phyloP scores from a whole-genome alignment of 768 basidiomycete species.

The Chalciporus sphaerocephalus region DNA sequence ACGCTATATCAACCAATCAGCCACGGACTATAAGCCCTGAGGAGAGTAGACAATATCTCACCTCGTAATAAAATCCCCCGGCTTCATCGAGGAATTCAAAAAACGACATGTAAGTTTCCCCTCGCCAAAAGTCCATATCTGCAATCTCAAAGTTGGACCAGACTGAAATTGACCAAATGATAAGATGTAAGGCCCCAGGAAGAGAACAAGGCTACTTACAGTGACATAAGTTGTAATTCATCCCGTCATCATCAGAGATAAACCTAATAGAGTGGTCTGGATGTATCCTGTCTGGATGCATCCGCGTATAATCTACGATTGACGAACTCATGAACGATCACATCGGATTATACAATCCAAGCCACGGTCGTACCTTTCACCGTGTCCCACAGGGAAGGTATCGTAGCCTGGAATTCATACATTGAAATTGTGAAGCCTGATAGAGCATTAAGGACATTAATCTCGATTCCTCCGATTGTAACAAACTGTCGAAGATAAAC shows the following conservation, averaged over 20 bases:
- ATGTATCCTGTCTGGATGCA: conserved; percentile 48
- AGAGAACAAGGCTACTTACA: conserved; percentile 36
- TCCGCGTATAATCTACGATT: conserved; percentile 22
- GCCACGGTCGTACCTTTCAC: conserved; percentile 46
- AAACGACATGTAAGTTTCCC: conserved; percentile 77
- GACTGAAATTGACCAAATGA: conserved; percentile 40
- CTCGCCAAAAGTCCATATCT: conserved; percentile 79
- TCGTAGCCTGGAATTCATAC: conserved; percentile 58
- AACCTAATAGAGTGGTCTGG: conserved; percentile 55
- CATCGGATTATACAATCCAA: conserved; percentile 1
- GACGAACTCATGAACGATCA: not conserved
- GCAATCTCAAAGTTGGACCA: conserved; percentile 96
- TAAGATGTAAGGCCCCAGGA: not conserved
- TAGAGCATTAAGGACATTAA: not conserved
- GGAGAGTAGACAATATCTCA: conserved; percentile 7
- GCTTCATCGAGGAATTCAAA: conserved; percentile 76
- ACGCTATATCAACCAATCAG: conserved; percentile 40
- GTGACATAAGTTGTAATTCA: conserved; percentile 61
- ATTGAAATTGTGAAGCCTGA: conserved; percentile 61
- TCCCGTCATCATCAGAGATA: conserved; percentile 61
- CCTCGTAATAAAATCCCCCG: conserved; percentile 92
- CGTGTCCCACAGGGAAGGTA: conserved; percentile 58
- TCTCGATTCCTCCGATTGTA: not conserved
- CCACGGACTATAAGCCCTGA: not conserved
- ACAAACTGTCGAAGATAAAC: not conserved